Conservation (phyloP, 345 rosid genomes). For the Excoecaria agallocha region DNA sequence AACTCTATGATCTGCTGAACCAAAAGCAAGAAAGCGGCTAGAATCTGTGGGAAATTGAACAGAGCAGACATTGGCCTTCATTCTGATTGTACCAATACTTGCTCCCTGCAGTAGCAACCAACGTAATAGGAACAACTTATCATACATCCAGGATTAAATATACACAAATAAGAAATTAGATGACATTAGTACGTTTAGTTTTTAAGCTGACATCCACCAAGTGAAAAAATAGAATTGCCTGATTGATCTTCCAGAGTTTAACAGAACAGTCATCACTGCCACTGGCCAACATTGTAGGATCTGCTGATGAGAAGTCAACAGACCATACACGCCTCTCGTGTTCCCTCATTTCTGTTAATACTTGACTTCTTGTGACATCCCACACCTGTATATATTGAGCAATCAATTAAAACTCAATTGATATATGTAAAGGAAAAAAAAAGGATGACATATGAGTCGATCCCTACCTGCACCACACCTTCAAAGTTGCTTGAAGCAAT, state of each 20-base stretch:
- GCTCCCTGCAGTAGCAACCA: slow-evolving; percentile 68
- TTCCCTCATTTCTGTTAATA: slow-evolving; percentile 74
- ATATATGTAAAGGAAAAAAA: neutral
- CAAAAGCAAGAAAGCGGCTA: slow-evolving; percentile 79
- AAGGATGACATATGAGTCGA: slow-evolving; percentile 4
- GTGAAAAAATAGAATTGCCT: slow-evolving; percentile 88
- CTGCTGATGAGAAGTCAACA: slow-evolving; percentile 77
- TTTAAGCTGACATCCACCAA: slow-evolving; percentile 90
- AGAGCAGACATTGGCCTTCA: slow-evolving; percentile 89
- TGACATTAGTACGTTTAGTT: slow-evolving; percentile 55
- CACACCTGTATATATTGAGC: slow-evolving; percentile 53
- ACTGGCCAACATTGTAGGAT: slow-evolving; percentile 92
- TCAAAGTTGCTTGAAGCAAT: slow-evolving; percentile 98
- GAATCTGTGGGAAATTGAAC: slow-evolving; percentile 90
- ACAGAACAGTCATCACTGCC: slow-evolving; percentile 95
- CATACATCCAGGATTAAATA: slow-evolving; percentile 34
- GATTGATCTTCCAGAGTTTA: slow-evolving; percentile 99
- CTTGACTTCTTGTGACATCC: slow-evolving; percentile 92
- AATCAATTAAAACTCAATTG: slow-evolving; percentile 10
- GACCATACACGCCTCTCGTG: slow-evolving; percentile 97
- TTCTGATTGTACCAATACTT: slow-evolving; percentile 80
- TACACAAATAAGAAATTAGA: slow-evolving; percentile 39
- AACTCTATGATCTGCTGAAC: slow-evolving; percentile 91
- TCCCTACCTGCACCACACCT: slow-evolving; percentile 87
- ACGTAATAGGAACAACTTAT: slow-evolving; percentile 43